These are phyloP conservation scores for Candida methanosorbosa DNA, from an alignment of 805 yeast species.

Conservation along the genomic window DNA sequence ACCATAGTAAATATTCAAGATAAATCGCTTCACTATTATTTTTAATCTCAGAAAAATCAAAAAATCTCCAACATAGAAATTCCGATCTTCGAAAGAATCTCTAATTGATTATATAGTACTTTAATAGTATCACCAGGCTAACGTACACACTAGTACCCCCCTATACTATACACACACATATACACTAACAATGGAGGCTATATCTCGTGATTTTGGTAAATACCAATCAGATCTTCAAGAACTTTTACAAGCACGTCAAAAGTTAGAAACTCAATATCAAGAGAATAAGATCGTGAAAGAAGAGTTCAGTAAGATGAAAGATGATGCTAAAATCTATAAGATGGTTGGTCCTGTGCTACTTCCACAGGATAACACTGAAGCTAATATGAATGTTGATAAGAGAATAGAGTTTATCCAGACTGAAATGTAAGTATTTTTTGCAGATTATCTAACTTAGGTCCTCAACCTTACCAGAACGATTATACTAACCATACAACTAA, in stretches of 20 bases:
- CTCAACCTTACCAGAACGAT: too few relatives aligned
- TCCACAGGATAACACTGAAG: constrained; percentile 82
- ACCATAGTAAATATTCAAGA: too few relatives aligned
- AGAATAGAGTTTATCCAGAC: constrained; percentile 79
- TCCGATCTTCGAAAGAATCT: too few relatives aligned
- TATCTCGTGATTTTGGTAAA: constrained; percentile 15
- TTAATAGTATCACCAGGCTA: too few relatives aligned
- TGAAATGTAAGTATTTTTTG: constrained; percentile 52
- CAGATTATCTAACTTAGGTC: too few relatives aligned
- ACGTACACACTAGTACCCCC: too few relatives aligned
- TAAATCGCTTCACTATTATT: too few relatives aligned
- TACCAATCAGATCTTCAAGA: constrained; percentile 29
- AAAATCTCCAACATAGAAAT: too few relatives aligned
- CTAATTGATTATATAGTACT: too few relatives aligned
- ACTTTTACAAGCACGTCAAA: constrained; percentile 65
- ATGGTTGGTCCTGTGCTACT: constrained; percentile 86
- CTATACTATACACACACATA: background rate
- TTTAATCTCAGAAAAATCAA: too few relatives aligned
- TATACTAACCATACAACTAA: background rate
- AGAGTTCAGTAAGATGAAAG: constrained; percentile 58
- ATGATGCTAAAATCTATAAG: constrained; percentile 74
- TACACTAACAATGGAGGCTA: constrained; percentile 9
- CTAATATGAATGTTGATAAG: constrained; percentile 74
- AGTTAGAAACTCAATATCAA: constrained; percentile 87
- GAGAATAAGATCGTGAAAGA: constrained; percentile 84